Conservation (phyloP, 192 early-diverging fungal species). For the Thoreauomyces humboldtii region DNA sequence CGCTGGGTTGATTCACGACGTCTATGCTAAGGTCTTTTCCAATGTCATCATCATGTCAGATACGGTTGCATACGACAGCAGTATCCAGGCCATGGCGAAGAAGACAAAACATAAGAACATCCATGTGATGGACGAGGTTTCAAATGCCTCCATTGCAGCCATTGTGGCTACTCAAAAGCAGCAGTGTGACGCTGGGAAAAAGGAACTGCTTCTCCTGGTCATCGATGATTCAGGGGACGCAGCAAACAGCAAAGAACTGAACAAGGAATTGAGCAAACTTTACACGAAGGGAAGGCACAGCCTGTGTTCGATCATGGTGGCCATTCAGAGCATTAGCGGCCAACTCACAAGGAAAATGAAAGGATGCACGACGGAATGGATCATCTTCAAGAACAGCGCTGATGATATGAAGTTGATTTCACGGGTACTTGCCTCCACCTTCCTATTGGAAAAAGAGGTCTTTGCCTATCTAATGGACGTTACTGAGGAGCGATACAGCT, state of each 20-base stretch:
- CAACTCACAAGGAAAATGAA: constrained; percentile 21
- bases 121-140: constrained; percentile 7
- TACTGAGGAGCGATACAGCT: constrained; percentile 11
- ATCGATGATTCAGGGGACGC: constrained; percentile 21
- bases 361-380: constrained; percentile 11
- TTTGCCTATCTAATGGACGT: background rate
- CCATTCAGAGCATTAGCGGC: constrained; percentile 13
- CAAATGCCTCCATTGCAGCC: constrained; percentile 8
- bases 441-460: constrained; percentile 11
- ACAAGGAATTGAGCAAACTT: constrained; percentile 9
- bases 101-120: constrained; percentile 24
- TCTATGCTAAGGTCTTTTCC: constrained; percentile 17
- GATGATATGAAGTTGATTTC: constrained; percentile 16
- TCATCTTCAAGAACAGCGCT: constrained; percentile 2
- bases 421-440: background rate
- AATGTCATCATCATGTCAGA: constrained; percentile 13
- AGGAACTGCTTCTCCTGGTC: constrained; percentile 7
- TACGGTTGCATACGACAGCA: constrained; percentile 14
- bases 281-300: constrained; percentile 16
- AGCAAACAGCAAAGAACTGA: constrained; percentile 19
- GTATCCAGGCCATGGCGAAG: constrained; percentile 1
- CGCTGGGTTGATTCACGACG: constrained; percentile 14
- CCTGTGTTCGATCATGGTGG: constrained; percentile 5
- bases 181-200: background rate
- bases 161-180: constrained; percentile 16